A percentile compares a stretch with the other conserved stretches of the same genome.
These are phyloP conservation scores for Ichthyophonus hoferi DNA, from an alignment of 208 protist species.

Conservation along the genomic window DNA sequence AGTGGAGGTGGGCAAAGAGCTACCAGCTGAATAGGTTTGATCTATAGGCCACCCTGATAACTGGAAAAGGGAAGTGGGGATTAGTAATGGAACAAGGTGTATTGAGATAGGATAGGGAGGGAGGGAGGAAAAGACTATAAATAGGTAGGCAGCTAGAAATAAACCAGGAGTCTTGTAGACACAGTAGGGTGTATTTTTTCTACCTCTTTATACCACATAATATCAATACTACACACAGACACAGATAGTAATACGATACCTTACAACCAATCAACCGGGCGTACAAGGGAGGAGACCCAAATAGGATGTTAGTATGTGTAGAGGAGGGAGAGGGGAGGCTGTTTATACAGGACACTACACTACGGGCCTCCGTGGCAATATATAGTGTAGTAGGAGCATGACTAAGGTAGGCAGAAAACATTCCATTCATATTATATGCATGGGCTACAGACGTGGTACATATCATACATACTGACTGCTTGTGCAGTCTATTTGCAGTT, in stretches of 20 bases:
- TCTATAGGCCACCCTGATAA: neutral
- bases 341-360: neutral
- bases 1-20: neutral
- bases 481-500: neutral
- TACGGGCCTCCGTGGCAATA: neutral
- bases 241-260: too few relatives aligned
- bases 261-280: neutral
- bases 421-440: neutral
- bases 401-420: neutral
- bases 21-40: neutral
- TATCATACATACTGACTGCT: neutral
- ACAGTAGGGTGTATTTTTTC: too few relatives aligned
- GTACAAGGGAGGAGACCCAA: neutral
- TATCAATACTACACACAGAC: too few relatives aligned
- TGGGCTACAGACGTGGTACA: neutral
- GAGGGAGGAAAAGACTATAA: neutral
- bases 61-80: neutral
- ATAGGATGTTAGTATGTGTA: neutral
- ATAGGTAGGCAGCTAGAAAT: neutral
- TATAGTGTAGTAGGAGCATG: neutral
- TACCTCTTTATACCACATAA: too few relatives aligned
- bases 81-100: neutral
- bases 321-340: neutral
- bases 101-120: neutral
- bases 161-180: too few relatives aligned